Conservation (phyloP, 805 yeast species). For the Monosporozyma unispora region DNA sequence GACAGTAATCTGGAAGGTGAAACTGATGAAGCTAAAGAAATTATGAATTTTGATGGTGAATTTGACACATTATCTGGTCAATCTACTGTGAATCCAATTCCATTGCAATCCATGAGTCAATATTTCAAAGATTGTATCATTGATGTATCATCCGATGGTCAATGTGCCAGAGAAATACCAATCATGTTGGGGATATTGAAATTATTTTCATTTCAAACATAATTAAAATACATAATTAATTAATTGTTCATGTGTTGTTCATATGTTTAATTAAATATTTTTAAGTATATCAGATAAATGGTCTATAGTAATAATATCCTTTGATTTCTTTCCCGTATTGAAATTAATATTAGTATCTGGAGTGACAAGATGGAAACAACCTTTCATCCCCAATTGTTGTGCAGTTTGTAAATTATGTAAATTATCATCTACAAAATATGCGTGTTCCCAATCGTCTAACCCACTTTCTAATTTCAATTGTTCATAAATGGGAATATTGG, state of each 20-base stretch:
- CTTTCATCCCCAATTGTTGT: slow-evolving; percentile 56
- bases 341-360: slow-evolving; percentile 36
- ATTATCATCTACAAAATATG: slow-evolving; percentile 82
- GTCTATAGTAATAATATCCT: not conserved
- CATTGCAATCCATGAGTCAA: slow-evolving; percentile 4
- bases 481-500: slow-evolving; percentile 60
- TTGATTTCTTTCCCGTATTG: slow-evolving; percentile 8
- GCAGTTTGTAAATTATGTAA: slow-evolving; percentile 72
- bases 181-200: slow-evolving; percentile 17
- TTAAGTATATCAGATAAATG: not conserved
- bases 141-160: slow-evolving; percentile 13
- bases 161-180: slow-evolving; percentile 21
- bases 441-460: slow-evolving; percentile 33
- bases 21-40: not conserved
- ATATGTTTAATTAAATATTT: slow-evolving; percentile 3
- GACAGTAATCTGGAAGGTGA: not conserved
- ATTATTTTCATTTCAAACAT: slow-evolving; percentile 7
- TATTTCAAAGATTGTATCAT: slow-evolving; percentile 18
- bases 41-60: not conserved
- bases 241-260: no score
- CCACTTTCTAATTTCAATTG: slow-evolving; percentile 53
- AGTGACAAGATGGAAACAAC: slow-evolving; percentile 53
- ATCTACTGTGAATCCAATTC: not conserved
- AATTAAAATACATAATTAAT: slow-evolving; percentile 11
- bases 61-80: not conserved